phyloP scores from a whole-genome alignment of 805 yeast species.

The Candida khao-thaluensis region DNA sequence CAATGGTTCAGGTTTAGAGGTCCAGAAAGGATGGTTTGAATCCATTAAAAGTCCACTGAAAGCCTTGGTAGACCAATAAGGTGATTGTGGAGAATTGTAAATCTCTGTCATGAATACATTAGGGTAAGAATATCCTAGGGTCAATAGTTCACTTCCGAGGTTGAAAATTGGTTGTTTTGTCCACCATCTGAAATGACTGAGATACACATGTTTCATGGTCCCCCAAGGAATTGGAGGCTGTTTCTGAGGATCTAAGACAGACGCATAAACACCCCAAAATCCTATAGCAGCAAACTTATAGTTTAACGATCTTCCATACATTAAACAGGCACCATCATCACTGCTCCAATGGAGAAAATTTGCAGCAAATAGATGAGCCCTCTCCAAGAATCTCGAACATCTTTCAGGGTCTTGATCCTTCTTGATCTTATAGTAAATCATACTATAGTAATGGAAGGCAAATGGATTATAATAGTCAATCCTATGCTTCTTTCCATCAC shows the following conservation, averaged over 20 bases:
- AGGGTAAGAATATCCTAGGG: constrained; percentile 16
- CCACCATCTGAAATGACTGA: constrained; percentile 16
- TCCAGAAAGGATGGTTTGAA: constrained; percentile 16
- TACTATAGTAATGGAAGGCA: constrained; percentile 29
- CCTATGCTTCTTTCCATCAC: constrained; percentile 22
- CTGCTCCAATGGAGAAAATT: constrained; percentile 22
- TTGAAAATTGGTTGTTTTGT: constrained; percentile 11
- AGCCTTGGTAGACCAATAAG: constrained; percentile 17
- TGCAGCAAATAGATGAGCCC: constrained; percentile 22
- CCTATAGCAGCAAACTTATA: constrained; percentile 15
- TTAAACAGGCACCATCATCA: constrained; percentile 14
- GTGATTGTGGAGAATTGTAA: constrained; percentile 17
- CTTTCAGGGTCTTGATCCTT: constrained; percentile 17
- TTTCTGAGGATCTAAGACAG: constrained; percentile 3
- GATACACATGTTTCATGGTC: constrained; percentile 11
- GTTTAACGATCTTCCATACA: constrained; percentile 15
- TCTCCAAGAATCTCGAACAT: constrained; percentile 14
- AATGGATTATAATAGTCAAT: constrained; percentile 30
- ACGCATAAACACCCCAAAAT: constrained; percentile 16
- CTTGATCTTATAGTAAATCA: constrained; percentile 18
- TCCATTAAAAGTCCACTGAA: constrained; percentile 12
- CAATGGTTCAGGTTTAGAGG: constrained; percentile 10
- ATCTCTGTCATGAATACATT: constrained; percentile 14
- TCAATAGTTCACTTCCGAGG: constrained; percentile 10
- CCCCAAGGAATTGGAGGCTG: constrained; percentile 14